Base-by-base conservation (phyloP, 192 early-diverging fungal species). In the Coemansia sp. region DNA sequence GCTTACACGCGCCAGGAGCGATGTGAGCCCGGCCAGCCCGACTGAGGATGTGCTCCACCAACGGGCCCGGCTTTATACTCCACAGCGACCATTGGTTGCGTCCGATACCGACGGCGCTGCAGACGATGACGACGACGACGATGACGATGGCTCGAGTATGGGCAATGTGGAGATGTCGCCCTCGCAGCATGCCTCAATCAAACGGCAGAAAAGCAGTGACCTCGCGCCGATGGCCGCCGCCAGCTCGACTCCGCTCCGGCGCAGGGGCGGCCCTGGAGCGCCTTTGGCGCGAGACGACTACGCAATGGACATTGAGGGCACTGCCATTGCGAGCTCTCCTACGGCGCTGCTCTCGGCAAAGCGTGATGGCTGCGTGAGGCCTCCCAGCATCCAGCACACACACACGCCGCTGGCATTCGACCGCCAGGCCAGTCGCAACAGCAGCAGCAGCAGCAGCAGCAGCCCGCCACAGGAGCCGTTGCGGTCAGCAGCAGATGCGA, bases 141-240 rank as follows among this genome's bases (percentile, higher is more conserved):
- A 38, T 9, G 44, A 11, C 29, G 37, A 54, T 16, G 56, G 45
- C 28, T 55, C 57, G 14, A 43, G 43, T 6, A 19, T 27, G 12
- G 60, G 56, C 19, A 57, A 67, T 25, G 41, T 61, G 5, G 66
- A 69, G 29, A 56, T 54, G 54, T 61, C 66, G 5, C 59, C 66
- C 14, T 62, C 66, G 12, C 64, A 52, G 11, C 64, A 59, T 25
- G 64, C 56, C 0, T 54, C 45, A 3, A 38, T 44, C 10, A 58
- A 58, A 34, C 56, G 59, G 22, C 59, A 62, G 19, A 47, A 29
- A 38, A 43, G 50, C 36, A 48, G 29, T 27, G 51, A 44, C 28
- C 26, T 27, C 9, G 20, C 34, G 10, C 16, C 19, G 19, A 7
- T 25, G 8, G 27, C 14, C 11, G 16, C 7, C 7, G 19, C 27